A percentile compares a stretch with the other conserved stretches of the same genome.
Evolutionary conservation across 116 monocot species (phyloP).

Genomic region (Zostera marina): DNA sequence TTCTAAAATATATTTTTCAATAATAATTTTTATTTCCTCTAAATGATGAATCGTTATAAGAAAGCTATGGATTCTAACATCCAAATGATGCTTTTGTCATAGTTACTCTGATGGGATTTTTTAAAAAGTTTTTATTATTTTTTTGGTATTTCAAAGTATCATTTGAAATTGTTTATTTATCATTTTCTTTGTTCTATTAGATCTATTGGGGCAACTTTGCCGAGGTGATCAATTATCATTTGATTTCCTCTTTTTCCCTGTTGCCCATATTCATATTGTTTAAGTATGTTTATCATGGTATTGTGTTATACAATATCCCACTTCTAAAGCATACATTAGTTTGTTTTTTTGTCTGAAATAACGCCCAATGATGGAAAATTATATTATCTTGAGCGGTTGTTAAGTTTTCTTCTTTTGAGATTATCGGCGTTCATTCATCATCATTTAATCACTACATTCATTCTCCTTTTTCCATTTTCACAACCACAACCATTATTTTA

Average conservation of each 20-base stretch:
- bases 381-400: no score
- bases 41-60: conserved; percentile 13
- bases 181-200: not conserved
- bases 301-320: not conserved
- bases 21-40: no score
- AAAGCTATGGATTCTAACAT: conserved; percentile 12
- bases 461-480: no score
- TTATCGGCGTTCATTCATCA: no score
- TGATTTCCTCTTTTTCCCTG: conserved; percentile 16
- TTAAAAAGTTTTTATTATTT: no score
- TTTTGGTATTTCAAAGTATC: no score
- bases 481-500: no score
- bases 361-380: no score
- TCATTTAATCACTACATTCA: no score
- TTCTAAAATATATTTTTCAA: no score
- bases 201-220: conserved; percentile 7
- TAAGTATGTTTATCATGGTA: not conserved
- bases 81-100: conserved; percentile 29
- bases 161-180: not conserved
- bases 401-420: no score
- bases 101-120: conserved; percentile 28
- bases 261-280: conserved; percentile 6
- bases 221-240: not conserved
- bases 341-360: not conserved
- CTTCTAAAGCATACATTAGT: not conserved